These are phyloP conservation scores for Viola odorata DNA, from an alignment of 345 rosid genomes.

Conservation along the genomic window DNA sequence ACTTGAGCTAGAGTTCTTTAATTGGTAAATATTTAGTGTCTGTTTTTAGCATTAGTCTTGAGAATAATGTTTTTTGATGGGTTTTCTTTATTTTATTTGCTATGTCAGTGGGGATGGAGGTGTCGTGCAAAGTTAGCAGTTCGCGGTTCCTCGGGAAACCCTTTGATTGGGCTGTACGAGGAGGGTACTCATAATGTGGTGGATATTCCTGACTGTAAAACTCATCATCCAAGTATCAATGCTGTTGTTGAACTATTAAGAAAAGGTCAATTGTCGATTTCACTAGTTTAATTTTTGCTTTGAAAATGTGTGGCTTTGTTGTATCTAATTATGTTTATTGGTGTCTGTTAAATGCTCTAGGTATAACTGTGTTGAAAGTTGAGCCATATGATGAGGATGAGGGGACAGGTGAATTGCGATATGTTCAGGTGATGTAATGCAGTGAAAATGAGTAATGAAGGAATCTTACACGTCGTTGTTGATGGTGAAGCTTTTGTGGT, in stretches of 20 bases:
- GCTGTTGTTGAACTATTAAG: constrained; percentile 71
- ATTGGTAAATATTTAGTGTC: too few relatives aligned
- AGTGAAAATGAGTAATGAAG: background rate
- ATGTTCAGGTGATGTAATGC: constrained; percentile 63
- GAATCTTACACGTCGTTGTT: background rate
- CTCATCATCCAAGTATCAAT: constrained; percentile 90
- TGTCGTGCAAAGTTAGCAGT: constrained; percentile 88
- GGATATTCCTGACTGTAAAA: constrained; percentile 84
- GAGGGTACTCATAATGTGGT: constrained; percentile 83
- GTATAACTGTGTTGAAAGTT: constrained; percentile 56
- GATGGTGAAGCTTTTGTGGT: constrained; percentile 13
- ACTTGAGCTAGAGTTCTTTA: too few relatives aligned
- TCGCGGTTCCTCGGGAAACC: constrained; percentile 63
- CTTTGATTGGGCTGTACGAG: constrained; percentile 77
- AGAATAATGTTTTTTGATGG: too few relatives aligned
- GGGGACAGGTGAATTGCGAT: constrained; percentile 79
- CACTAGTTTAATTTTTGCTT: constrained; percentile 3
- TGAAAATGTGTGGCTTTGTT: background rate
- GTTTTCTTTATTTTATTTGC: constrained; percentile 14
- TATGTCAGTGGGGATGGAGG: constrained; percentile 81
- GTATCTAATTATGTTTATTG: background rate
- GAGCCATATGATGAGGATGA: constrained; percentile 79
- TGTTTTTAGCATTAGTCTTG: too few relatives aligned
- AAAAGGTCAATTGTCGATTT: constrained; percentile 40
- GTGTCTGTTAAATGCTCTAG: constrained; percentile 24